Percentiles rank a stretch among this genome's conserved stretches.
Conservation (phyloP, 225 moss, liverwort and hornwort species). For the Physcomitrellopsis africana region DNA sequence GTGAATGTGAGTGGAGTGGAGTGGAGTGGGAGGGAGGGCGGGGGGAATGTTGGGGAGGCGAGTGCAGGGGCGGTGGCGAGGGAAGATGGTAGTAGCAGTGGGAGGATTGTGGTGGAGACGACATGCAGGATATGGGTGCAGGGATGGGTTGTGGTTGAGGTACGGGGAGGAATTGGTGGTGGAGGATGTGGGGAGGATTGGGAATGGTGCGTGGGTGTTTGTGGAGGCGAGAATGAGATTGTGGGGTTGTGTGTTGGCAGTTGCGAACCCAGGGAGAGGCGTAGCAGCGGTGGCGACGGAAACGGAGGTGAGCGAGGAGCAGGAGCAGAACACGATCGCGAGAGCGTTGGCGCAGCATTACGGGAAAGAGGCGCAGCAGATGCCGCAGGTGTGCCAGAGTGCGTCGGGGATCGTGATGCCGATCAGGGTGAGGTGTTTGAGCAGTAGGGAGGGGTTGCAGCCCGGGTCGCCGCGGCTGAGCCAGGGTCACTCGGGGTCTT, state of each 20-base stretch:
- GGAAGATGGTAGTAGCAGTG: no score
- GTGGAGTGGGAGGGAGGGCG: no score
- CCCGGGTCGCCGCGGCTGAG: conserved; percentile 45
- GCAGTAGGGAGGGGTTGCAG: conserved; percentile 79
- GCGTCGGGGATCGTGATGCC: conserved; percentile 42
- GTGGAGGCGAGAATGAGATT: not conserved
- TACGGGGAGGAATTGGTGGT: not conserved
- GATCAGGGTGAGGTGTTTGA: conserved; percentile 56
- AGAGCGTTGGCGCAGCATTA: conserved; percentile 80
- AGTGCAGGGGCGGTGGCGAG: not conserved
- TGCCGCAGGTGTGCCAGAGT: conserved; percentile 35
- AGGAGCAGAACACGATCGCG: conserved; percentile 97
- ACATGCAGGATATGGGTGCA: no score
- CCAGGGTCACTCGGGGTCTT: conserved; percentile 70
- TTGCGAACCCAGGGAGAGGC: conserved; percentile 75
- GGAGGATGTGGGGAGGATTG: no score
- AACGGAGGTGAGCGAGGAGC: conserved; percentile 91
- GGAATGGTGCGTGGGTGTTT: no score
- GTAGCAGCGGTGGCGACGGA: conserved; percentile 53
- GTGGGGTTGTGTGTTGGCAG: conserved; percentile 42
- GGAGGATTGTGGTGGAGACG: no score
- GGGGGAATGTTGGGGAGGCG: no score
- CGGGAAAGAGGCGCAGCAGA: conserved; percentile 67
- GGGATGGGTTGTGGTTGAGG: no score
- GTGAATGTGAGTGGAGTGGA: no score